phyloP scores from a whole-genome alignment of 2,329 filamentous ascomycete species.

The Sclerotinia sclerotiorum region DNA sequence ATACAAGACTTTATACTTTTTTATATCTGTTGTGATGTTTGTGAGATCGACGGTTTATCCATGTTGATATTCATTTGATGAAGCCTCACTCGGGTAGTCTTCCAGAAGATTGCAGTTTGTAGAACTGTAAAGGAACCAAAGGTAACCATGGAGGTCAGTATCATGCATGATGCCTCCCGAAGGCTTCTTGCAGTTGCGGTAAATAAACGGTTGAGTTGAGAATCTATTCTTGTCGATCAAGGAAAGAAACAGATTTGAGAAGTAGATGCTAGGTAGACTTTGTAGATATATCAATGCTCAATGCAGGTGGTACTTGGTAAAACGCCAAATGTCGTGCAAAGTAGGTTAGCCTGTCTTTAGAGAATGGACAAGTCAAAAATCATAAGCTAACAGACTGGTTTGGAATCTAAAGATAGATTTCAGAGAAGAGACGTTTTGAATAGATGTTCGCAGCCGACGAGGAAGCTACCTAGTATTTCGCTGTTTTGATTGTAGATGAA shows the following conservation, averaged over 20 bases:
- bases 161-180: slow-evolving; percentile 15
- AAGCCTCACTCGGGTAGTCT: slow-evolving; percentile 4
- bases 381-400: not conserved
- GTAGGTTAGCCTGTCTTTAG: not conserved
- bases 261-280: not conserved
- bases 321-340: not conserved
- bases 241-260: not conserved
- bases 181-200: slow-evolving; percentile 5
- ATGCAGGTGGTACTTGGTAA: not conserved
- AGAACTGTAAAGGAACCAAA: not conserved
- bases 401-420: not conserved
- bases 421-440: not conserved
- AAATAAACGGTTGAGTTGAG: not conserved
- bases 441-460: not conserved
- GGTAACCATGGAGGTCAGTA: not conserved
- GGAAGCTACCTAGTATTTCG: not conserved
- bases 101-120: slow-evolving; percentile 6
- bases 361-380: not conserved
- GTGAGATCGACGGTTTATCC: slow-evolving; percentile 7
- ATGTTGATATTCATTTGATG: slow-evolving; percentile 19
- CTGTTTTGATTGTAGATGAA: not conserved
- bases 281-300: not conserved
- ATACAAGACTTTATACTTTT: not conserved
- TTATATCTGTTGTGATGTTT: not conserved
- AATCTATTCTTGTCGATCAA: slow-evolving; percentile 12